Base-by-base conservation (phyloP, 192 early-diverging fungal genomes). In the Funneliformis mosseae region DNA sequence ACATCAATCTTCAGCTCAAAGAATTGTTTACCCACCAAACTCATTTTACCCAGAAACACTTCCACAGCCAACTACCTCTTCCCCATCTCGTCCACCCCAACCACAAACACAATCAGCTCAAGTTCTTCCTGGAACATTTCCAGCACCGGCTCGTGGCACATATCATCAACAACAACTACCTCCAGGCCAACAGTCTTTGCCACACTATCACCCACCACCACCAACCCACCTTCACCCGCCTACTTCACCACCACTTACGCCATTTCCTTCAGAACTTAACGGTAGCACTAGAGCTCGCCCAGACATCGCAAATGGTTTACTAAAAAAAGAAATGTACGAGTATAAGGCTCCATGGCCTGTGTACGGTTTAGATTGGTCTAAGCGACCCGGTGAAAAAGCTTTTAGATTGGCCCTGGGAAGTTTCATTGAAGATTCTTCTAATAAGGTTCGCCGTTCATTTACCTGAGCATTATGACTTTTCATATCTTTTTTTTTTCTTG, bases 281-380 rank as follows among this genome's bases (percentile, higher is more conserved):
- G 61, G 46, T 25, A 78, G 16, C 25, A 45, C 46, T 9, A 43
- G 55, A 69, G 8, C 77, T 28, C 59, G 63, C 25, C 33, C 14
- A 25, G 45, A 76, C n/a, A 23, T 10, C 16, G 14, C 46, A 50
- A 68, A 78, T 14, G 61, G 64, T 38, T 39, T 63, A 48, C 64
- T 55, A 4, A 68, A 48, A 55, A 95, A 95, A 75, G 94, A 96
- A 81, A 92, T 93, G 50, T 93, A 93, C 82, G 91, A 93, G 74
- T 95, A 95, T 84, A 88, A 88, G 72, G 93, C 97, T 4, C 89
- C 92, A 38, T 96, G 92, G 90, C 92, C 93, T 1, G 91, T 97
- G 8, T 98, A 97, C 84, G 95, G 91, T 3, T 89, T 98, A 50
- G 92, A 94, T 79, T 98, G 97, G 97, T 93, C 85, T 25, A 91